A percentile compares a stretch with the other conserved stretches of the same genome.
phyloP scores from a whole-genome alignment of 2,329 filamentous ascomycete genomes.

The Diaporthe vaccinii region DNA sequence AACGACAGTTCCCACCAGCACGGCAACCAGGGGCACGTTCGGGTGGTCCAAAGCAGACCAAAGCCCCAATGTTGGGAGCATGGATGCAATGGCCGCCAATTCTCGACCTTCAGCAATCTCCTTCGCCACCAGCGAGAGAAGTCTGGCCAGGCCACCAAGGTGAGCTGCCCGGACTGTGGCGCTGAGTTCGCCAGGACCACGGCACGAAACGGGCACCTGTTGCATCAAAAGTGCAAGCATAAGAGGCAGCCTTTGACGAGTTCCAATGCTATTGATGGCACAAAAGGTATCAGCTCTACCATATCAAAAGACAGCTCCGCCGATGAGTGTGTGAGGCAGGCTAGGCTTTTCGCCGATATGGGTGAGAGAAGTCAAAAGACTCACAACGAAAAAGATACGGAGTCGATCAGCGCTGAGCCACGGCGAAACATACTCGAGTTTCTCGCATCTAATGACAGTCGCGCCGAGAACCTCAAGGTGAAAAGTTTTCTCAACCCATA shows the following conservation, averaged over 20 bases:
- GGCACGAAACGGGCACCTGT: slow-evolving; percentile 86
- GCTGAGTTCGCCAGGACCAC: slow-evolving; percentile 92
- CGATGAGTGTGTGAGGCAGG: not conserved
- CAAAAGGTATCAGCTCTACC: not conserved
- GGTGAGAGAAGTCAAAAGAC: not conserved
- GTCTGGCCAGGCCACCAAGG: slow-evolving; percentile 90
- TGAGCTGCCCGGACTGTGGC: slow-evolving; percentile 89
- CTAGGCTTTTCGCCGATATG: not conserved
- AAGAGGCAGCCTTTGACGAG: slow-evolving; percentile 65
- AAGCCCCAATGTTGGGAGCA: slow-evolving; percentile 98
- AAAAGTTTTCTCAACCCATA: no score
- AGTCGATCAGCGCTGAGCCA: no score
- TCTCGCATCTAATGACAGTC: no score
- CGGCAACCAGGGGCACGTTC: slow-evolving; percentile 64
- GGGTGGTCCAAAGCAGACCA: slow-evolving; percentile 81
- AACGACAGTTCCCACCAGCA: slow-evolving; percentile 45
- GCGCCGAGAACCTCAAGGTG: no score
- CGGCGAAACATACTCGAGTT: no score
- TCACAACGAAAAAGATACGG: no score
- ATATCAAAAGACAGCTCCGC: slow-evolving; percentile 5
- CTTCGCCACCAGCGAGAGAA: slow-evolving; percentile 94
- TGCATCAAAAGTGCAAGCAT: slow-evolving; percentile 90
- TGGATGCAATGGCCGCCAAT: slow-evolving; percentile 94
- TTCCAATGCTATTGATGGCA: not conserved
- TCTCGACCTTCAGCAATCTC: slow-evolving; percentile 96